These are phyloP conservation scores for Chaetomiaceae sp. DNA, from an alignment of 2,329 filamentous ascomycete genomes.

Conservation along the genomic window DNA sequence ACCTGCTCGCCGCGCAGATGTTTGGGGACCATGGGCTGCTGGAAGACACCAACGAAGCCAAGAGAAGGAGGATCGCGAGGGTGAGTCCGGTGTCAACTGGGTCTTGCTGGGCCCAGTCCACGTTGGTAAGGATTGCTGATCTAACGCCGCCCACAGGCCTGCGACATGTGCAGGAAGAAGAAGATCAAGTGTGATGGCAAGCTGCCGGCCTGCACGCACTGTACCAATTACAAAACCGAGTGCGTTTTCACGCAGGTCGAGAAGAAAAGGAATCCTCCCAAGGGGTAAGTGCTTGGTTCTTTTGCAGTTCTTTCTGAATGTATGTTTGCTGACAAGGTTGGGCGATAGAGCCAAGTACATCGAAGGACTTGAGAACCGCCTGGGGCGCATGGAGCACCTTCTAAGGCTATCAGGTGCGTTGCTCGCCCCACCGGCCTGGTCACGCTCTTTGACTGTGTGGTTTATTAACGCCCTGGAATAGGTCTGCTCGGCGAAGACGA, in stretches of 20 bases:
- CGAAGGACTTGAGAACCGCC: slow-evolving; percentile 87
- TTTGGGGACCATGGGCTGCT: slow-evolving; percentile 52
- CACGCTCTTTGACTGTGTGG: not conserved
- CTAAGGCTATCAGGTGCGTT: slow-evolving; percentile 67
- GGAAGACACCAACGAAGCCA: slow-evolving; percentile 71
- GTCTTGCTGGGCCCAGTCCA: not conserved
- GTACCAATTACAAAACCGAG: slow-evolving; percentile 95
- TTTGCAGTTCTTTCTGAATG: slow-evolving; percentile 5
- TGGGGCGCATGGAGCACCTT: slow-evolving; percentile 93
- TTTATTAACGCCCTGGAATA: slow-evolving; percentile 30
- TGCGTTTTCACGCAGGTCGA: slow-evolving; percentile 97
- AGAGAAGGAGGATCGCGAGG: slow-evolving; percentile 80
- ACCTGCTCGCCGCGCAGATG: slow-evolving; percentile 52
- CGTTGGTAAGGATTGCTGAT: slow-evolving; percentile 13
- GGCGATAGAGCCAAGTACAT: slow-evolving; percentile 85
- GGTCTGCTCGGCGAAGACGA: slow-evolving; percentile 81
- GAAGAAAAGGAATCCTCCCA: slow-evolving; percentile 96
- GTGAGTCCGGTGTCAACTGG: slow-evolving; percentile 46
- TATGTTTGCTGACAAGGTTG: slow-evolving; percentile 13
- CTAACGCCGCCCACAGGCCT: slow-evolving; percentile 52
- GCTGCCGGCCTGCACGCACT: slow-evolving; percentile 90
- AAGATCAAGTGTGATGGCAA: slow-evolving; percentile 99
- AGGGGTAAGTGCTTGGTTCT: slow-evolving; percentile 62
- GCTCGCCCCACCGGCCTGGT: not conserved
- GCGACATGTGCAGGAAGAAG: slow-evolving; percentile 94